Conservation (phyloP, 352 stramenopile species). For the Phytopythium helicoides region DNA sequence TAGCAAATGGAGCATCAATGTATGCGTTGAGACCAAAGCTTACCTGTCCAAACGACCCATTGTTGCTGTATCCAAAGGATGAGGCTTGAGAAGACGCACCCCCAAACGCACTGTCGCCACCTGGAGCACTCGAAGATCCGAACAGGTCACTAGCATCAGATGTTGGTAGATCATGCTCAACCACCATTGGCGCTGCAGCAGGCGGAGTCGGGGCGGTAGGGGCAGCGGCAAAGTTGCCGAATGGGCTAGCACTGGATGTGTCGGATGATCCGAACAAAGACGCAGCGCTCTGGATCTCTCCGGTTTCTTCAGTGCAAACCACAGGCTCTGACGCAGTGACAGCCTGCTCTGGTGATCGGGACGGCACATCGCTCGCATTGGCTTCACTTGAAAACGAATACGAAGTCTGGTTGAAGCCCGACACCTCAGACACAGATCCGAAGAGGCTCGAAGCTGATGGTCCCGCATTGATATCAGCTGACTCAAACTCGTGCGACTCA, state of each 20-base stretch:
- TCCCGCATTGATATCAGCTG: neutral
- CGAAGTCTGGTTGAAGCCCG: neutral
- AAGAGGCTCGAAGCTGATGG: constrained; percentile 2
- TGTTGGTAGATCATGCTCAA: constrained; percentile 50
- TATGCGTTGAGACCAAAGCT: neutral
- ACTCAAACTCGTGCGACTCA: neutral
- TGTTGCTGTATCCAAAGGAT: constrained; percentile 21
- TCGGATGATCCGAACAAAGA: constrained; percentile 63
- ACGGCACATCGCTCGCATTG: neutral
- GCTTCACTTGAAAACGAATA: constrained; percentile 1
- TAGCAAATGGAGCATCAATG: neutral
- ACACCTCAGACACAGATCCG: neutral
- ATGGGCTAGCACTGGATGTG: constrained; percentile 48
- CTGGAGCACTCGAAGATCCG: constrained; percentile 25
- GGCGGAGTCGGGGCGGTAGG: constrained; percentile 4
- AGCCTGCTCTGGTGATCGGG: neutral
- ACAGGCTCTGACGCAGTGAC: neutral
- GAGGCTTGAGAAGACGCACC: constrained; percentile 21
- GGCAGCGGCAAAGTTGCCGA: constrained; percentile 36
- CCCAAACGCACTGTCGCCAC: constrained; percentile 31
- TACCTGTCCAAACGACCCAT: constrained; percentile 44
- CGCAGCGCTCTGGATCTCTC: constrained; percentile 37
- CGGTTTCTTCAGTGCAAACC: constrained; percentile 6
- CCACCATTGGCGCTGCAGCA: constrained; percentile 4
- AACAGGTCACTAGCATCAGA: constrained; percentile 62